A percentile compares a stretch with the other conserved stretches of the same genome.
phyloP scores from a whole-genome alignment of 2,329 filamentous ascomycete genomes.

The Pseudogymnoascus verrucosus region DNA sequence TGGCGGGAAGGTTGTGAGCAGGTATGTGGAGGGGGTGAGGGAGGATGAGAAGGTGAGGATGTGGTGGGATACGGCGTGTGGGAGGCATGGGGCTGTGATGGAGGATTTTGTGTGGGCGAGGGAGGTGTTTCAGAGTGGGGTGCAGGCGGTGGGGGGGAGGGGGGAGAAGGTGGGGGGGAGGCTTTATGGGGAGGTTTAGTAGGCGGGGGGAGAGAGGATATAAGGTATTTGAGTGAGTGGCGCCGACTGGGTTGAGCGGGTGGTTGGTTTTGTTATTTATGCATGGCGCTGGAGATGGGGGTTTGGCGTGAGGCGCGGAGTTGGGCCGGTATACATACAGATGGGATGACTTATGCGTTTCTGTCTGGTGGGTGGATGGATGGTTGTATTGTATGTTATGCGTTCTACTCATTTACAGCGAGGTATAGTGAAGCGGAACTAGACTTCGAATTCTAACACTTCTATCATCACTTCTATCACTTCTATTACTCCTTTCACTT shows the following conservation, averaged over 20 bases:
- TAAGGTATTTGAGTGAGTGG: not conserved
- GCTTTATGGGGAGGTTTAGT: not conserved
- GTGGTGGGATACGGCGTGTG: constrained; percentile 52
- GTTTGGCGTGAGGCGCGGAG: not conserved
- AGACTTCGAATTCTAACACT: not conserved
- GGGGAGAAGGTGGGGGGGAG: not conserved
- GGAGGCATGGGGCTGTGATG: constrained; percentile 51
- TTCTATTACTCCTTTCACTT: constrained; percentile 16
- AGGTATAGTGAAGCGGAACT: not conserved
- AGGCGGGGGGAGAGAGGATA: not conserved
- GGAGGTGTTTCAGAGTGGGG: constrained; percentile 33
- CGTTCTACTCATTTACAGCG: not conserved
- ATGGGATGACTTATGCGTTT: not conserved
- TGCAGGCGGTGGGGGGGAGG: not conserved
- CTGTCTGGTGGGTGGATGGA: not conserved
- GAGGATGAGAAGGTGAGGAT: constrained; percentile 57
- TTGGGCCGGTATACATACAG: not conserved
- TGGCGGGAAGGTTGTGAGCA: constrained; percentile 41
- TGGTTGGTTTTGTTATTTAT: not conserved
- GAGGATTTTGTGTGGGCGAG: constrained; percentile 46
- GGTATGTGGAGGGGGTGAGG: constrained; percentile 52
- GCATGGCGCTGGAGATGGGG: not conserved
- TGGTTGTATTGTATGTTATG: not conserved
- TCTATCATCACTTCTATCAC: constrained; percentile 32
- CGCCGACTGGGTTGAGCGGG: not conserved